Evolutionary conservation across 2,329 filamentous ascomycete genomes (phyloP).

Genomic region (Colletotrichum lentis): DNA sequence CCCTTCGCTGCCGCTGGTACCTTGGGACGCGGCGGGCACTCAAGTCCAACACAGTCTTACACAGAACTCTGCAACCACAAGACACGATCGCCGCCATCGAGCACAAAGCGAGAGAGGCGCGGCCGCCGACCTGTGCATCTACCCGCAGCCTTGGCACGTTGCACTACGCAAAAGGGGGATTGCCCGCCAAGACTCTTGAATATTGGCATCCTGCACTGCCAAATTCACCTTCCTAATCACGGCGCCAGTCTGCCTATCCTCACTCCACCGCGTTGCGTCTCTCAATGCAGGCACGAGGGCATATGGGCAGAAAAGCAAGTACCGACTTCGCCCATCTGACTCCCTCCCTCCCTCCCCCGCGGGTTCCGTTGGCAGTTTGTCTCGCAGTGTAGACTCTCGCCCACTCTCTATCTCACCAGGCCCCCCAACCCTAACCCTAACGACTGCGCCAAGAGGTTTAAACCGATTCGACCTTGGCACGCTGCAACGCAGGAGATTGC

Average conservation of each 20-base stretch:
- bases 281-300: not conserved
- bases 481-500: slow-evolving; percentile 9
- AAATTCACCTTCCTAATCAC: slow-evolving; percentile 26
- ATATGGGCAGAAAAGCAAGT: not conserved
- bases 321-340: not conserved
- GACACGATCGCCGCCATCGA: not conserved
- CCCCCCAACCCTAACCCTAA: not conserved
- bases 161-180: slow-evolving; percentile 30
- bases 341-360: too few relatives aligned
- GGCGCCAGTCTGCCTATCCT: not conserved
- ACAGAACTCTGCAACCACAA: not conserved
- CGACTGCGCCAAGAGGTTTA: slow-evolving; percentile 18
- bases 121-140: slow-evolving; percentile 8
- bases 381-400: too few relatives aligned
- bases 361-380: not conserved
- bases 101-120: slow-evolving; percentile 1
- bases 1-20: not conserved
- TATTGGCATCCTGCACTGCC: slow-evolving; percentile 29
- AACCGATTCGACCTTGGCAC: slow-evolving; percentile 21
- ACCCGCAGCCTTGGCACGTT: slow-evolving; percentile 31
- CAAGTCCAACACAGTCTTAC: too few relatives aligned
- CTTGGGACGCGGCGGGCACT: not conserved
- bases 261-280: not conserved
- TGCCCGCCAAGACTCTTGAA: slow-evolving; percentile 21
- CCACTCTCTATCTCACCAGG: not conserved